A percentile compares a stretch with the other conserved stretches of the same genome.
Conservation (phyloP, 257 asterid genomes). For the Ocimum tenuiflorum region DNA sequence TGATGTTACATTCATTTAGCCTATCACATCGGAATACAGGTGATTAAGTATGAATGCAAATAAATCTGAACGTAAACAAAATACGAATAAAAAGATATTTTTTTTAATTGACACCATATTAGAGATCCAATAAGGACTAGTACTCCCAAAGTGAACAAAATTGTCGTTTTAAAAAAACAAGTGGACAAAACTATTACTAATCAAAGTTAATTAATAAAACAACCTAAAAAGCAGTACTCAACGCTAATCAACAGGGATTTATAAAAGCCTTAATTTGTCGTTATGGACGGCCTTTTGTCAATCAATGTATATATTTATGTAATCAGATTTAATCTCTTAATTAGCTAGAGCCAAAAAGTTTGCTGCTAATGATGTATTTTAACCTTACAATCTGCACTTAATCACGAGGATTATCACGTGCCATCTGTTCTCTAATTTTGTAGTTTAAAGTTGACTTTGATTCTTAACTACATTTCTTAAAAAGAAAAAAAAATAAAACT, state of each 20-base stretch:
- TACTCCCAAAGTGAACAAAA: not conserved
- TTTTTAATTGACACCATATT: too few species aligned
- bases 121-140: too few species aligned
- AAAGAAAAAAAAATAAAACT: too few species aligned
- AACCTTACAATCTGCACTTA: not conserved
- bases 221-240: not conserved
- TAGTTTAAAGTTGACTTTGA: constrained; percentile 19
- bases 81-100: too few species aligned
- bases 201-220: not conserved
- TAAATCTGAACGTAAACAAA: too few species aligned
- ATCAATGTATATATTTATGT: too few species aligned
- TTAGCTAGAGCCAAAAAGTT: not conserved
- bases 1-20: too few species aligned
- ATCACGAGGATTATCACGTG: constrained; percentile 23
- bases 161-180: not conserved
- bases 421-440: constrained; percentile 8
- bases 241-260: not conserved
- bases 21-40: too few species aligned
- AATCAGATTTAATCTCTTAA: not conserved
- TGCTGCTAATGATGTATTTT: not conserved
- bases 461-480: constrained; percentile 1
- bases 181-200: not conserved
- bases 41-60: too few species aligned
- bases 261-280: constrained; percentile 24
- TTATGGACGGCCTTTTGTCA: too few species aligned